These are phyloP conservation scores for Pseudocercospora ulei DNA, from an alignment of 2,329 filamentous ascomycete genomes.

Conservation along the genomic window DNA sequence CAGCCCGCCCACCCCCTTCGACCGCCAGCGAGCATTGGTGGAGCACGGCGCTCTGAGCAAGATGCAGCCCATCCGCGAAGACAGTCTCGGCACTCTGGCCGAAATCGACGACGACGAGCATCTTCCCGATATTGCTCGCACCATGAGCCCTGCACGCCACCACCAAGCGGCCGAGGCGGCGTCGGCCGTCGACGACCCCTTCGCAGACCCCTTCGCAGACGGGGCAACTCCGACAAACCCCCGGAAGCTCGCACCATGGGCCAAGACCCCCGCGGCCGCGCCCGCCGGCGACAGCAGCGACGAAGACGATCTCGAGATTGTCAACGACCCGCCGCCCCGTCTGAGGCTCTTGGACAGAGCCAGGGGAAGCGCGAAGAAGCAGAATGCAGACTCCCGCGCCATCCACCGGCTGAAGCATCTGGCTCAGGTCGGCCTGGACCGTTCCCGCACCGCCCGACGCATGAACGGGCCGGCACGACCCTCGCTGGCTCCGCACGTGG, in stretches of 20 bases:
- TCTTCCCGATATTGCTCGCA: conserved; percentile 26
- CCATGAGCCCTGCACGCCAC: conserved; percentile 28
- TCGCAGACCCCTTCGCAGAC: not conserved
- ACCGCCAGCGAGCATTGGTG: conserved; percentile 30
- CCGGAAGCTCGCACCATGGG: conserved; percentile 33
- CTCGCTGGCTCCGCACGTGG: conserved; percentile 58
- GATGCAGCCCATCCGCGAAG: conserved; percentile 28
- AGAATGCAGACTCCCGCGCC: conserved; percentile 28
- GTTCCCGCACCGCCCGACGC: conserved; percentile 43
- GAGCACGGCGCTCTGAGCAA: conserved; percentile 32
- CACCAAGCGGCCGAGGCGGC: not conserved
- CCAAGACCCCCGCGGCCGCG: conserved; percentile 23
- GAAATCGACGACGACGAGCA: conserved; percentile 27
- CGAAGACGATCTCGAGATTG: conserved; percentile 56
- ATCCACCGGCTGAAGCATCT: conserved; percentile 33
- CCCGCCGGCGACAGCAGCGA: conserved; percentile 36
- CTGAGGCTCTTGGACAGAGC: conserved; percentile 36
- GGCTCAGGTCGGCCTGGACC: conserved; percentile 31
- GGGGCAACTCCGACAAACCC: conserved; percentile 16
- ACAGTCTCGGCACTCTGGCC: conserved; percentile 26
- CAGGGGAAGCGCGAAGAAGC: conserved; percentile 19
- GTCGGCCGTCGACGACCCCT: conserved; percentile 1
- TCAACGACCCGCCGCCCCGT: conserved; percentile 34
- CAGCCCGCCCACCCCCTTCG: conserved; percentile 38
- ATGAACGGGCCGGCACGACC: conserved; percentile 51